These are phyloP conservation scores for Canariomyces notabilis DNA, from an alignment of 2,329 filamentous ascomycete genomes.

Conservation along the genomic window DNA sequence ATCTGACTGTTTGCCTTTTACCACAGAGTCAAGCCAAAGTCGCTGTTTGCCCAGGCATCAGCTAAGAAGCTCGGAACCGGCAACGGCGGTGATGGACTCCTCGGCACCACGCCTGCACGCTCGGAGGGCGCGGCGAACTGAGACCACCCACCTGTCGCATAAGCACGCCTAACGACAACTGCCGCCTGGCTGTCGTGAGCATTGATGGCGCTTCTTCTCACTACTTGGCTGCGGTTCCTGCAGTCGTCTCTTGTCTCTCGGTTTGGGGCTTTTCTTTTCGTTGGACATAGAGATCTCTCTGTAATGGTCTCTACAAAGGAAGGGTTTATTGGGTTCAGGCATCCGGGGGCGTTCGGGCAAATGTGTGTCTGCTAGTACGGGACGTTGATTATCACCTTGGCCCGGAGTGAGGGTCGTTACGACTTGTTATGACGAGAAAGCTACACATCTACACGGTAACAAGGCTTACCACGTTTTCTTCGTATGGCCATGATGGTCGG, in stretches of 20 bases:
- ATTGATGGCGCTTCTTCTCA: neutral
- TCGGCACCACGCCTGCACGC: conserved; percentile 25
- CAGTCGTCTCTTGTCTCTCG: neutral
- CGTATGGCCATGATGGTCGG: too few species aligned
- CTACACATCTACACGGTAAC: too few species aligned
- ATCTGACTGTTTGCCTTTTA: neutral
- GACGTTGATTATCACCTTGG: neutral
- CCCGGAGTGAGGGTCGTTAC: conserved; percentile 1
- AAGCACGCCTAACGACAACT: neutral
- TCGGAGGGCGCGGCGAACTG: neutral
- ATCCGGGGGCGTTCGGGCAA: conserved; percentile 1
- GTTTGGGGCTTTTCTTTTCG: neutral
- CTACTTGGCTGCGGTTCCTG: neutral
- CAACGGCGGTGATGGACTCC: conserved; percentile 27
- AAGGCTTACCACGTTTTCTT: too few species aligned
- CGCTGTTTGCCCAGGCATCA: conserved; percentile 61
- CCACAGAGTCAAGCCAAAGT: conserved; percentile 59
- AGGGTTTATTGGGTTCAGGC: conserved; percentile 2
- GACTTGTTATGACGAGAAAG: conserved; percentile 18
- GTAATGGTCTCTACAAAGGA: neutral
- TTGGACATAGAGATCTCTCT: neutral
- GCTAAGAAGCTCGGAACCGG: conserved; percentile 54
- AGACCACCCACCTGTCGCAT: too few species aligned
- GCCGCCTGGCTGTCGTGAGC: neutral
- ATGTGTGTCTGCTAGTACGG: conserved; percentile 1